Base-by-base conservation (phyloP, 768 basidiomycete genomes). In the Saitozyma sp. region DNA sequence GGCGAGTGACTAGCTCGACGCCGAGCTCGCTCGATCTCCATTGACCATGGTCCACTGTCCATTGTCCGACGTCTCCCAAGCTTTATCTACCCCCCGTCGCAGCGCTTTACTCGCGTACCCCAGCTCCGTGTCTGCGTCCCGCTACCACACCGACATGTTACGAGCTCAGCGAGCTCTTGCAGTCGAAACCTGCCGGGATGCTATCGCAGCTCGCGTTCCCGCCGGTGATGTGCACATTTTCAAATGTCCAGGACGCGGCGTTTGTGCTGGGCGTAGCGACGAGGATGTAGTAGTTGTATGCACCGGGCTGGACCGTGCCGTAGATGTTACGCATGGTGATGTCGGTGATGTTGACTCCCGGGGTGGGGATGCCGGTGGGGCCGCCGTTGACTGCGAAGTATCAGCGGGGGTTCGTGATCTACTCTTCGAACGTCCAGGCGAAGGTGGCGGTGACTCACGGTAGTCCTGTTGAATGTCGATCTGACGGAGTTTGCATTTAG, bases 401-500 rank as follows among this genome's bases (percentile, higher is more conserved):
- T 45, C 16, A 45, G 43, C 43, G 43, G 9, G 43, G 16, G 9
- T 16, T 9, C 43, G 16, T 45, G n/a, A n/a, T n/a, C n/a, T 45
- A 8, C 50, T 8, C n/a, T 20, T 10, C 50, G 50, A 52, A 9
- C 29, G 10, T 10, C 16, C 9, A 52, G n/a, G n/a, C n/a, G n/a
- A n/a, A n/a, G n/a, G n/a, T n/a, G n/a, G n/a, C n/a, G 50, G 16
- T 10, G 17, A 52, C 51, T 16, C 51, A 52, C 51, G 51, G 51
- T 52, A 52, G 38, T 52, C 51, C 20, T 52, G 51, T 7, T 52
- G 51, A 7, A 52, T 52, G 51, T 52, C 51, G n/a, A 46, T 46
- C 45, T 46, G 6, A 46, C 2, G 11, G 13, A 46, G n/a, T n/a
- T n/a, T n/a, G n/a, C n/a, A n/a, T n/a, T n/a, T n/a, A n/a, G n/a